phyloP scores from a whole-genome alignment of 306 rosid species.

The Amphicarpaea edgeworthii region DNA sequence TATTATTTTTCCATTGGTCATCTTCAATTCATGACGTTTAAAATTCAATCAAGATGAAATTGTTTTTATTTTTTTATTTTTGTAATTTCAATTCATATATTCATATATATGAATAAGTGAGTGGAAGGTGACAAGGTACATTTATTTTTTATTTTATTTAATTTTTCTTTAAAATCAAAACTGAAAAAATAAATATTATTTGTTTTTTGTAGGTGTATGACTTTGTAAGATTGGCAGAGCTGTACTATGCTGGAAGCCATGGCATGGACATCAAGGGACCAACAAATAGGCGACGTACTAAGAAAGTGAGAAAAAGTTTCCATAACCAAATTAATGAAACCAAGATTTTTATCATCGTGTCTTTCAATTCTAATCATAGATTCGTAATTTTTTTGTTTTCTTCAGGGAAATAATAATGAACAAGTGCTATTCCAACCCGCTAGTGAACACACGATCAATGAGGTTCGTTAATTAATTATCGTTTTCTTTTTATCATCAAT shows the following conservation, averaged over 20 bases:
- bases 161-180: background rate
- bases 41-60: too few species aligned
- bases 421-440: conserved; percentile 79
- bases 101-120: too few species aligned
- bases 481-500: too few species aligned
- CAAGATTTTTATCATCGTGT: background rate
- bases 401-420: conserved; percentile 69
- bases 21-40: too few species aligned
- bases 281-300: conserved; percentile 54
- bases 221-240: conserved; percentile 77
- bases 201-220: conserved; percentile 61
- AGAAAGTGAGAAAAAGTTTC: conserved; percentile 59
- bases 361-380: background rate
- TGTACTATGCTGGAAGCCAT: conserved; percentile 96
- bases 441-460: conserved; percentile 82
- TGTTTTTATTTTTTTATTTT: too few species aligned
- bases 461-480: conserved; percentile 63
- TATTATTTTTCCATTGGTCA: too few species aligned
- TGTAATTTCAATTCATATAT: too few species aligned
- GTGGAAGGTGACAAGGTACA: conserved; percentile 91
- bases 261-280: conserved; percentile 99
- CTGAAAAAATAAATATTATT: background rate
- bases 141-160: conserved; percentile 30
- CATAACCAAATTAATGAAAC: conserved; percentile 26
- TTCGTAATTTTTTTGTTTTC: conserved; percentile 14